Conservation (phyloP, 345 rosid genomes). For the Nephelium lappaceum region DNA sequence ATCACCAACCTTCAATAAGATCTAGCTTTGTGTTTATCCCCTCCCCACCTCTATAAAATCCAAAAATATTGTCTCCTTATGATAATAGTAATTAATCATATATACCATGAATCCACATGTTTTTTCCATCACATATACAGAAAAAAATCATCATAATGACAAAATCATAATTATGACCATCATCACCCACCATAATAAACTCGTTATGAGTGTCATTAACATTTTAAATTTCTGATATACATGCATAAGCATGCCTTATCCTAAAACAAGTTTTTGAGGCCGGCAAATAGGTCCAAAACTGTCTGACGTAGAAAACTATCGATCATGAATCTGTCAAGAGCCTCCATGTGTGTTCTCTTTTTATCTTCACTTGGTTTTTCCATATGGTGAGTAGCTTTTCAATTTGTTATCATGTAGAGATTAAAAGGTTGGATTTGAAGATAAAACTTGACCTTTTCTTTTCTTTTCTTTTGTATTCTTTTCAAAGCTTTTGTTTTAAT, state of each 20-base stretch:
- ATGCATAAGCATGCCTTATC: conserved; percentile 8
- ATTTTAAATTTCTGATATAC: background rate
- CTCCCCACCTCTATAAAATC: background rate
- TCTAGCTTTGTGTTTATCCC: background rate
- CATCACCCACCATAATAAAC: background rate
- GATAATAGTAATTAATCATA: background rate
- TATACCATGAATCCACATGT: background rate
- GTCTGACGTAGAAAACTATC: background rate
- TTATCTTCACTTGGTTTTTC: conserved; percentile 19
- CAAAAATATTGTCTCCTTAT: background rate
- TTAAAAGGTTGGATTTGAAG: conserved; percentile 2
- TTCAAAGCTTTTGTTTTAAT: background rate
- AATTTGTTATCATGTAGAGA: conserved; percentile 8
- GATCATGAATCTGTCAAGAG: conserved; percentile 14
- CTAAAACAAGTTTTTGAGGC: background rate
- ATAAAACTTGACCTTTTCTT: conserved; percentile 21
- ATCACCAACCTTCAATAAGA: background rate
- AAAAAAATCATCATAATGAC: background rate
- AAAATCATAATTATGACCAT: background rate
- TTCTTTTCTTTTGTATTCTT: background rate
- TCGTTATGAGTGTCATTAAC: background rate
- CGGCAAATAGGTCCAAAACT: background rate
- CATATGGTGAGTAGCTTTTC: background rate
- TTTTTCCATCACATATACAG: too few relatives aligned
- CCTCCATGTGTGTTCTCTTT: conserved; percentile 22